A percentile compares a stretch with the other conserved stretches of the same genome.
phyloP scores from a whole-genome alignment of 345 rosid species.

The Salix viminalis region DNA sequence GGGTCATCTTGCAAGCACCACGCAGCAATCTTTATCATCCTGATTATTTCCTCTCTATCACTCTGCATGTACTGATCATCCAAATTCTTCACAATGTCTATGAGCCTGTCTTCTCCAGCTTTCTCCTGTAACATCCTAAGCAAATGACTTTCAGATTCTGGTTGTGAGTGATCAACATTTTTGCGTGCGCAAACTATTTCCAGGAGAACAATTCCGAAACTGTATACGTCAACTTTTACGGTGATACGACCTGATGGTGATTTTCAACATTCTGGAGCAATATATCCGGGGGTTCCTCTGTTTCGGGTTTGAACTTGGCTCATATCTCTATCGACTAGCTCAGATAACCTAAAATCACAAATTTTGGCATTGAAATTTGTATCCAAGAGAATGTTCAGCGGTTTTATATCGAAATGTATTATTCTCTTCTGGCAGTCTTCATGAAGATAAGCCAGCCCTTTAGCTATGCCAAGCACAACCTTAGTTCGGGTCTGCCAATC shows the following conservation, averaged over 20 bases:
- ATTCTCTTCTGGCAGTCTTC: constrained; percentile 11
- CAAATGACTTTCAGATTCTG: not conserved
- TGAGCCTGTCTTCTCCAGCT: not conserved
- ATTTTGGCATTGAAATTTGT: constrained; percentile 6
- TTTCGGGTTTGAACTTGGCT: not conserved
- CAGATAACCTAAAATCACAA: constrained; percentile 15
- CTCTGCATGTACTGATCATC: not conserved
- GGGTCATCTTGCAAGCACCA: constrained; percentile 1
- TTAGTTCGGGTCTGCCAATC: constrained; percentile 7
- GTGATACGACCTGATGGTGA: not conserved
- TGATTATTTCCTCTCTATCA: not conserved
- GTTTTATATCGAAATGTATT: constrained; percentile 13
- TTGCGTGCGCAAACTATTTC: not conserved
- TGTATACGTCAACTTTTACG: constrained; percentile 11
- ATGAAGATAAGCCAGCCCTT: constrained; percentile 7
- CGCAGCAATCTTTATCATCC: not conserved
- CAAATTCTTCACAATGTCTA: not conserved
- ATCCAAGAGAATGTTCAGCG: constrained; percentile 8
- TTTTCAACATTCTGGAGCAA: constrained; percentile 12
- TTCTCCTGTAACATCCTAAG: not conserved
- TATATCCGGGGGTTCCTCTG: constrained; percentile 21
- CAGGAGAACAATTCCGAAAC: constrained; percentile 12
- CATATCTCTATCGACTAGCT: not conserved
- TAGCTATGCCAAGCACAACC: not conserved
- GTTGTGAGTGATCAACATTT: not conserved